These are phyloP conservation scores for Lipomyces yamanashiensis DNA, from an alignment of 805 yeast genomes.

Conservation along the genomic window DNA sequence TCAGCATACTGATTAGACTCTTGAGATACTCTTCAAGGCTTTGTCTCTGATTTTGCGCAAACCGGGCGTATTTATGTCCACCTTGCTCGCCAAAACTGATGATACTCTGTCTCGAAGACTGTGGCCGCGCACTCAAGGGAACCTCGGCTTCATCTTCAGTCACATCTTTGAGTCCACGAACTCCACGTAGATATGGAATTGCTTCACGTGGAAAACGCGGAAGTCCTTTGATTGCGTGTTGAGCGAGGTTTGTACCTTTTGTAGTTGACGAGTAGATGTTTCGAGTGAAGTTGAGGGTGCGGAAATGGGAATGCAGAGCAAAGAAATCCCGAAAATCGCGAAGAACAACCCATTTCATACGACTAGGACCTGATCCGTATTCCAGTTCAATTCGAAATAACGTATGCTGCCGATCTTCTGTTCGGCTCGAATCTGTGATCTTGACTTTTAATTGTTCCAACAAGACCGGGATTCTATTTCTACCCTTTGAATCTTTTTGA, in stretches of 20 bases:
- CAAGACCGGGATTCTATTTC: conserved; percentile 77
- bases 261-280: conserved; percentile 27
- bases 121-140: conserved; percentile 1
- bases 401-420: conserved; percentile 50
- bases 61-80: conserved; percentile 18
- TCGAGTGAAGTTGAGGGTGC: conserved; percentile 52
- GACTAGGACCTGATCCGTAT: conserved; percentile 82
- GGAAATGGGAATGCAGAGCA: conserved; percentile 71
- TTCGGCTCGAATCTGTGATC: conserved; percentile 48
- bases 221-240: conserved; percentile 40
- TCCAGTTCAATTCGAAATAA: conserved; percentile 75
- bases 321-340: conserved; percentile 73
- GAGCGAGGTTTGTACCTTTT: conserved; percentile 37
- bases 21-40: conserved; percentile 69
- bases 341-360: conserved; percentile 78
- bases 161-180: conserved; percentile 25
- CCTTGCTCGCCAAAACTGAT: conserved; percentile 2
- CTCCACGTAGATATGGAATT: conserved; percentile 38
- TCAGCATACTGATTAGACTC: conserved; percentile 60
- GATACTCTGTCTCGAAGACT: conserved; percentile 7
- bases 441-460: conserved; percentile 72
- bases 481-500: conserved; percentile 63
- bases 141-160: conserved; percentile 13
- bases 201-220: conserved; percentile 52
- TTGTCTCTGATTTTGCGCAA: conserved; percentile 40